These are phyloP conservation scores for Daldinia decipiens DNA, from an alignment of 495 filamentous ascomycete genomes.

Conservation along the genomic window DNA sequence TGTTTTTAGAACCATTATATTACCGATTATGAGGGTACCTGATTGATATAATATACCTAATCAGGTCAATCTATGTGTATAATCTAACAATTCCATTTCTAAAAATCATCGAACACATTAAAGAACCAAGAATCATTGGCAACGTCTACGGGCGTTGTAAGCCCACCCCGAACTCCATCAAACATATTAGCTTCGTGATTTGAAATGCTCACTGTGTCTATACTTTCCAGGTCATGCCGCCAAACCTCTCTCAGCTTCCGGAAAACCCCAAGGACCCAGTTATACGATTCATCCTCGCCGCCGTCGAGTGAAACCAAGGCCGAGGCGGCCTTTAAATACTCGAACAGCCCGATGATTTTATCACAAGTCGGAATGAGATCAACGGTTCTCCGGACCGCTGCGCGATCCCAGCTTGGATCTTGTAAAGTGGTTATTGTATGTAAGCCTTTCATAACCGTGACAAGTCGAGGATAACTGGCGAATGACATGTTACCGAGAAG, in stretches of 20 bases:
- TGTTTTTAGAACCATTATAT: no score
- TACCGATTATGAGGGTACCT: no score
- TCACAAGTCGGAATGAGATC: background rate
- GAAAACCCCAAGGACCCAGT: conserved; percentile 20
- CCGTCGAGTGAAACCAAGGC: conserved; percentile 16
- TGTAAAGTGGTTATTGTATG: background rate
- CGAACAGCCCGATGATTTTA: background rate
- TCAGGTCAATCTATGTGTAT: background rate
- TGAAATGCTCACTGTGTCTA: background rate
- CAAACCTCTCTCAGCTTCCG: conserved; percentile 22
- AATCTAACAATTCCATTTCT: background rate
- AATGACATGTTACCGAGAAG: background rate
- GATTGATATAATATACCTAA: no score
- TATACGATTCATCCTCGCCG: conserved; percentile 28
- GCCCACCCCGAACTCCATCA: background rate
- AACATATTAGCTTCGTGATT: background rate
- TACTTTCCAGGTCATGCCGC: background rate
- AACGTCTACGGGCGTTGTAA: background rate
- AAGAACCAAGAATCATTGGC: background rate
- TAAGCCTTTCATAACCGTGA: background rate
- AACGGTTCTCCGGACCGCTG: background rate
- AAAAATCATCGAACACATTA: background rate
- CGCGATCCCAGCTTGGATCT: background rate
- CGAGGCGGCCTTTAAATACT: conserved; percentile 16
- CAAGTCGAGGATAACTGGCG: background rate